A percentile compares a stretch with the other conserved stretches of the same genome.
Conservation (phyloP, 768 basidiomycete genomes). For the Mycena leptocephala region DNA sequence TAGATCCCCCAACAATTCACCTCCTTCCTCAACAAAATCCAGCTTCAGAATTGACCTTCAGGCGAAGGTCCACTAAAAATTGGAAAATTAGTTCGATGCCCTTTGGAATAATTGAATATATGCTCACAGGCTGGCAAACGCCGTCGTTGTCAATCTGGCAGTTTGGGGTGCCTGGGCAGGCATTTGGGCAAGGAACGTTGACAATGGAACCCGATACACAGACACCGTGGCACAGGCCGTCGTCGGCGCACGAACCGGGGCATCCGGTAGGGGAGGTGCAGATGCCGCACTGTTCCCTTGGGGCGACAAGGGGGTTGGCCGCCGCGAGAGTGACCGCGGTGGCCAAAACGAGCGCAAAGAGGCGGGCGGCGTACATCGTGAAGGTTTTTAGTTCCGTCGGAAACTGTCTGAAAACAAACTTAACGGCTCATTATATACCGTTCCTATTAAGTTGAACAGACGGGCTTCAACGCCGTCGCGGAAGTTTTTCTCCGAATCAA, state of each 20-base stretch:
- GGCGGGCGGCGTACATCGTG: constrained; percentile 24
- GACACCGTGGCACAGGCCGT: constrained; percentile 23
- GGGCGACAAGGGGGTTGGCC: constrained; percentile 26
- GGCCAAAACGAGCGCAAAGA: constrained; percentile 27
- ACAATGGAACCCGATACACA: constrained; percentile 27
- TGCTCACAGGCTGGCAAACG: constrained; percentile 26
- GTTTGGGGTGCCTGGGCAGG: constrained; percentile 23
- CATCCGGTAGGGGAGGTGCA: constrained; percentile 26
- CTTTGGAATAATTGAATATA: constrained; percentile 25
- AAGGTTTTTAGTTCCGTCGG: constrained; percentile 25
- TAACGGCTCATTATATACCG: constrained; percentile 26
- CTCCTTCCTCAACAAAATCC: constrained; percentile 27
- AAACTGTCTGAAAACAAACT: constrained; percentile 24
- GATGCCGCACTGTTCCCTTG: constrained; percentile 25
- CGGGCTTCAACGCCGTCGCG: constrained; percentile 27
- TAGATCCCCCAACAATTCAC: constrained; percentile 27
- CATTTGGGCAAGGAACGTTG: constrained; percentile 26
- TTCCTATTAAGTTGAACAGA: constrained; percentile 26
- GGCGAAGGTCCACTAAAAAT: constrained; percentile 22
- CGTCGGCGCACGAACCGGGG: constrained; percentile 25
- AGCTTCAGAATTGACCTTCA: constrained; percentile 27
- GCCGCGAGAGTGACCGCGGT: constrained; percentile 23
- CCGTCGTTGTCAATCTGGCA: constrained; percentile 21
- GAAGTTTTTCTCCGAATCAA: constrained; percentile 21
- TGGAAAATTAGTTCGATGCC: constrained; percentile 22